Evolutionary conservation across 257 asterid species (phyloP), one percentile per base, ranked within the genome.

Genomic region (Solanum peruvianum): DNA sequence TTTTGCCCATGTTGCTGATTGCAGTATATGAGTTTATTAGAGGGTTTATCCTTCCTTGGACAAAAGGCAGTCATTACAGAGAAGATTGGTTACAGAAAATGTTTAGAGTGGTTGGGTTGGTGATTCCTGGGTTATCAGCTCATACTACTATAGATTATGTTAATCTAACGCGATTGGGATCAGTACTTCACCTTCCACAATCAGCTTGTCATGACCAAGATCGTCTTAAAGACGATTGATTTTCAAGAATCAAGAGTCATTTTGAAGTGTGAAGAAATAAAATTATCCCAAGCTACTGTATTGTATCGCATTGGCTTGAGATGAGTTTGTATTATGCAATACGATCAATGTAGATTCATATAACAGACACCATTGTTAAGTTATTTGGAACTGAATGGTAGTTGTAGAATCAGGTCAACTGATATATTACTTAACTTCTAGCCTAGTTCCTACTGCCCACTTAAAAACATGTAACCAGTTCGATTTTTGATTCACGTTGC

Each of bases 61-160:
- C 37, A 16, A 71, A 87, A 41, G 98, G 97, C 1, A 41, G 15
- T 33, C 95, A 92, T 31, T 95, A 93, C 15, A 87, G 52, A 82
- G 97, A 94, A 88, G 90, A 92, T 16, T 90, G 92, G 92, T 35
- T 91, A 0, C 83, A 87, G 92, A 94, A 31, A 85, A 23, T 91
- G 39, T 89, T 86, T 70, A 92, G 96, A 86, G 4, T 90, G 73
- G 78, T 84, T 7, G 96, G 94, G 15, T 33, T 94, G 67, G 12
- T 85, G 39, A 56, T 88, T 87, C 98, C 97, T 1, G 98, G 98
- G 6, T 85, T 95, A 56, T 81, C 91, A 14, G 86, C 89, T 52
- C 98, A 95, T 89, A 47, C 88, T 60, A 91, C 92, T 4, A 83
- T 78, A 9, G 98, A 95, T 88, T 95, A 95, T 88, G 94, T 89